These are phyloP conservation scores for Aspergillus novoparasiticus DNA, from an alignment of 2,329 filamentous ascomycete genomes.

Conservation along the genomic window DNA sequence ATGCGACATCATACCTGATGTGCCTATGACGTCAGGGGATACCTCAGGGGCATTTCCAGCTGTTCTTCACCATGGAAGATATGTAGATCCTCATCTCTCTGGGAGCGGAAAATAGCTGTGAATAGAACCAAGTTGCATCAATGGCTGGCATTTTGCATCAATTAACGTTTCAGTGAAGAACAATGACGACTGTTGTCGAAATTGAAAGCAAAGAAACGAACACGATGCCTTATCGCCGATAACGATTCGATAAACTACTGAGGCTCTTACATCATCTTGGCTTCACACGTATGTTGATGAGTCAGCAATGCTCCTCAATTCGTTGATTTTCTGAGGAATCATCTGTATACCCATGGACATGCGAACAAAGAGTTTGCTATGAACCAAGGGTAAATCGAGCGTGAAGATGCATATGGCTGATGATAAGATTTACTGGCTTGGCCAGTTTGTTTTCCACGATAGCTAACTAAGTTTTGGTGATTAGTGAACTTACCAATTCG, in stretches of 20 bases:
- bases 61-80: neutral
- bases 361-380: neutral
- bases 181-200: neutral
- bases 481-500: constrained; percentile 8
- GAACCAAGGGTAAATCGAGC: neutral
- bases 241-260: neutral
- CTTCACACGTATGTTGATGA: neutral
- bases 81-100: neutral
- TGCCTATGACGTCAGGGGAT: neutral
- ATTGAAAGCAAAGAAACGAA: neutral
- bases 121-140: neutral
- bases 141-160: neutral
- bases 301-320: neutral
- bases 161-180: neutral
- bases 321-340: neutral
- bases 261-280: neutral
- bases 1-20: constrained; percentile 8
- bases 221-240: neutral
- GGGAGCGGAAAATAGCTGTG: neutral
- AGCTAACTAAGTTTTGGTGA: neutral
- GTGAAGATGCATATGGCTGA: neutral
- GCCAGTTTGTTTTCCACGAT: neutral
- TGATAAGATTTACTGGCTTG: neutral
- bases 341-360: too few relatives aligned
- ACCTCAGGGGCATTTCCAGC: neutral